These are phyloP conservation scores for Elongisporangium undulatum DNA, from an alignment of 352 stramenopile species.

Conservation along the genomic window DNA sequence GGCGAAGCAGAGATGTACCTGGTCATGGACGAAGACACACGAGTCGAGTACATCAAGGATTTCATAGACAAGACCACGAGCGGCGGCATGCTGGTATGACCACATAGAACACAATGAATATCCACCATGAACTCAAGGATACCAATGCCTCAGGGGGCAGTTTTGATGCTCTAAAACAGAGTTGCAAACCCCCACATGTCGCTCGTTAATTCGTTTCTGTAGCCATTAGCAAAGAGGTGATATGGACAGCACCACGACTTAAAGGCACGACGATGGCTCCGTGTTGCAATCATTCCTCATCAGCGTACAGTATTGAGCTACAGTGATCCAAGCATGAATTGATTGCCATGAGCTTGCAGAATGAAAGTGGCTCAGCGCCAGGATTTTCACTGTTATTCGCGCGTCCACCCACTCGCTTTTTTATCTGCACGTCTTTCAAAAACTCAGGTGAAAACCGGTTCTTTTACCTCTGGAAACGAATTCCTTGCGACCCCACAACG, in stretches of 20 bases:
- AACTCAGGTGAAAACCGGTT: background rate
- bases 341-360: background rate
- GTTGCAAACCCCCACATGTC: background rate
- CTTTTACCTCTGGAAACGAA: background rate
- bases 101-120: background rate
- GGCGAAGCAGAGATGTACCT: conserved; percentile 41
- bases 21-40: conserved; percentile 40
- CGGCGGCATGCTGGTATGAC: background rate
- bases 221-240: background rate
- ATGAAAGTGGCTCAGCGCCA: background rate
- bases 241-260: background rate
- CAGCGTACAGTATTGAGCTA: background rate
- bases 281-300: background rate
- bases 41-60: conserved; percentile 43
- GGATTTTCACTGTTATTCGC: background rate
- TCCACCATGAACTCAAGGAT: no score
- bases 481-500: background rate
- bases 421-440: background rate
- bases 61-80: conserved; percentile 10
- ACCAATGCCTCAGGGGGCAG: background rate
- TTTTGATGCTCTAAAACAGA: no score
- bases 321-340: background rate
- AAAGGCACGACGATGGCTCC: background rate
- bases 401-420: background rate
- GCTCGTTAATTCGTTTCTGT: background rate